A percentile compares a stretch with the other conserved stretches of the same genome.
phyloP scores from a whole-genome alignment of 1,284 basidiomycete species.

The Ceratobasidium sp. region DNA sequence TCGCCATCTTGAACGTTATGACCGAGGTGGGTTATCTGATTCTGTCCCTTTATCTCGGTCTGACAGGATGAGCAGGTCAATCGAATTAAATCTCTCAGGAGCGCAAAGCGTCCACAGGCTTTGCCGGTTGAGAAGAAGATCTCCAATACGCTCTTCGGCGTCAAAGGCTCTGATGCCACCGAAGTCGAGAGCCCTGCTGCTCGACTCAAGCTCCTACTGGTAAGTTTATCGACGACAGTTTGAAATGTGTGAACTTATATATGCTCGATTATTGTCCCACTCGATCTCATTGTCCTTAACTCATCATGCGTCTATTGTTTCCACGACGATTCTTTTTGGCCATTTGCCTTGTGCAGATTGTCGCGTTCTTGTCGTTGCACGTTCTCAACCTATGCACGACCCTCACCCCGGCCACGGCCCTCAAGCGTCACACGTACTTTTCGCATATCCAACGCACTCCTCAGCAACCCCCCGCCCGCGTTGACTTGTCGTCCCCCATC shows the following conservation, averaged over 20 bases:
- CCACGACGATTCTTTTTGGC: slow-evolving; percentile 12
- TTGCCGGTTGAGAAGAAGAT: slow-evolving; percentile 53
- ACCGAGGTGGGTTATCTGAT: slow-evolving; percentile 71
- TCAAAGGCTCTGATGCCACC: slow-evolving; percentile 65
- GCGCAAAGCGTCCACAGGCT: slow-evolving; percentile 33
- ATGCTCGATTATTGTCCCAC: slow-evolving; percentile 37
- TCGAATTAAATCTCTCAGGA: slow-evolving; percentile 59
- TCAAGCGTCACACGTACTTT: slow-evolving; percentile 58
- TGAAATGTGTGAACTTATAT: background rate
- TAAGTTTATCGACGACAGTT: slow-evolving; percentile 51
- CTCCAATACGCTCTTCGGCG: slow-evolving; percentile 63
- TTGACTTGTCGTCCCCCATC: slow-evolving; percentile 40
- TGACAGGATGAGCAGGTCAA: slow-evolving; percentile 50
- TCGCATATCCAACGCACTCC: slow-evolving; percentile 29
- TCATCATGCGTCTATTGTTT: background rate
- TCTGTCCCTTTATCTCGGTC: background rate
- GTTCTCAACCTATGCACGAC: slow-evolving; percentile 94
- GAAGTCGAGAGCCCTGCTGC: slow-evolving; percentile 80
- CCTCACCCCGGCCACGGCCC: slow-evolving; percentile 74
- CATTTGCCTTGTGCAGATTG: slow-evolving; percentile 62
- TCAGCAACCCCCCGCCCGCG: slow-evolving; percentile 23
- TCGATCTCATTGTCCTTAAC: slow-evolving; percentile 44
- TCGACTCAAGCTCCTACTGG: slow-evolving; percentile 87
- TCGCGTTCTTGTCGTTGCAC: slow-evolving; percentile 87
- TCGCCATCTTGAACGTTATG: slow-evolving; percentile 90